phyloP scores from a whole-genome alignment of 495 filamentous ascomycete genomes.

The Jackrogersella minutella region DNA sequence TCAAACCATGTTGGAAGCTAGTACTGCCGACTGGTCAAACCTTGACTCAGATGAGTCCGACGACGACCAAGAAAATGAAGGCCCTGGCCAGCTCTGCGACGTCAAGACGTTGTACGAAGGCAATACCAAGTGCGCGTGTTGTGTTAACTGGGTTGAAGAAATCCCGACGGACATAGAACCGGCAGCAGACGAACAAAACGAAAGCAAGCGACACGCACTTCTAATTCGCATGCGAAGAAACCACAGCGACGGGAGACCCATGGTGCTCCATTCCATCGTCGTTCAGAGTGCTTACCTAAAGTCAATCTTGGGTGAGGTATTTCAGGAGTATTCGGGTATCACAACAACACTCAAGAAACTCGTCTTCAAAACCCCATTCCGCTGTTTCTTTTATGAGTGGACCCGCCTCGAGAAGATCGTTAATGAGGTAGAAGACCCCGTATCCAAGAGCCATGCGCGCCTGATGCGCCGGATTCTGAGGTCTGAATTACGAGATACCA shows the following conservation, averaged over 20 bases:
- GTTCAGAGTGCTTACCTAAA: slow-evolving; percentile 71
- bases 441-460: slow-evolving; percentile 63
- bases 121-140: slow-evolving; percentile 40
- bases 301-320: slow-evolving; percentile 60
- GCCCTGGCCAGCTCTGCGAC: slow-evolving; percentile 19
- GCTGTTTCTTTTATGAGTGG: slow-evolving; percentile 75
- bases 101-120: slow-evolving; percentile 45
- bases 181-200: slow-evolving; percentile 19
- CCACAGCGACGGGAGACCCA: slow-evolving; percentile 15
- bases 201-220: slow-evolving; percentile 24
- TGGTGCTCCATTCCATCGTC: slow-evolving; percentile 54
- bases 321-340: slow-evolving; percentile 70
- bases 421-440: slow-evolving; percentile 56
- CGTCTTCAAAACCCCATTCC: slow-evolving; percentile 66
- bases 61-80: too few species aligned
- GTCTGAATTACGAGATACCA: slow-evolving; percentile 64
- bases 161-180: slow-evolving; percentile 30
- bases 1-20: too few species aligned
- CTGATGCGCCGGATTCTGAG: slow-evolving; percentile 64
- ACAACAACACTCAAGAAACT: slow-evolving; percentile 66
- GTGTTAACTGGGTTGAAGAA: slow-evolving; percentile 46
- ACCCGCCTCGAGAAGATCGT: slow-evolving; percentile 57
- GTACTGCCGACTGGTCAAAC: too few species aligned
- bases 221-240: slow-evolving; percentile 21
- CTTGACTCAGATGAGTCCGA: too few species aligned